phyloP scores from a whole-genome alignment of 805 yeast species.

The Saccharomycodes ludwigii region DNA sequence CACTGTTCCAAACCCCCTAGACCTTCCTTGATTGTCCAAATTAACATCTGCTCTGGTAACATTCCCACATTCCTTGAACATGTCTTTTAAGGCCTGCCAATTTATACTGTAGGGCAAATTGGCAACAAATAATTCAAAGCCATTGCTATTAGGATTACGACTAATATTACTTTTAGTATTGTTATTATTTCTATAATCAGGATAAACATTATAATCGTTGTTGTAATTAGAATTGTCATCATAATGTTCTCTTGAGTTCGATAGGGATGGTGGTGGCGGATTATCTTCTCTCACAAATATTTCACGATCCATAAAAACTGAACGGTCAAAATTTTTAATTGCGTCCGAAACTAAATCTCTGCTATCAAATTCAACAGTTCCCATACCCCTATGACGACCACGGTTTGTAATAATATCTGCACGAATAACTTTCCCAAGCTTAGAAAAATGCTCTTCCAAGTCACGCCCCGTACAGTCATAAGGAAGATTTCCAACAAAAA shows the following conservation, averaged over 20 bases:
- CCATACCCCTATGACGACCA: conserved; percentile 83
- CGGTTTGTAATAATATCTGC: conserved; percentile 74
- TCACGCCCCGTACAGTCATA: conserved; percentile 49
- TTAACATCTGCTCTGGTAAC: conserved; percentile 77
- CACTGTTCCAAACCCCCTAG: conserved; percentile 81
- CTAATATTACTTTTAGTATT: too few relatives aligned
- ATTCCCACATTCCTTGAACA: conserved; percentile 65
- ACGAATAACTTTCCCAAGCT: conserved; percentile 52
- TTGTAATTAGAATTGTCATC: conserved; percentile 7
- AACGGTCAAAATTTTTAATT: conserved; percentile 54
- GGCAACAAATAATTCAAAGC: conserved; percentile 56
- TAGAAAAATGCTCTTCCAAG: conserved; percentile 45
- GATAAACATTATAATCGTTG: conserved; percentile 2
- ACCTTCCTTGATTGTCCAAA: conserved; percentile 53
- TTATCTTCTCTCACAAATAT: conserved; percentile 86
- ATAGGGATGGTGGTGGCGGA: conserved; percentile 49
- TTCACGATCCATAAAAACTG: conserved; percentile 56
- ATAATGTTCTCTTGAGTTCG: conserved; percentile 13
- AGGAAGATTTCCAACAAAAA: conserved; percentile 66
- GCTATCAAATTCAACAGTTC: conserved; percentile 71
- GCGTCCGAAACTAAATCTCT: conserved; percentile 60
- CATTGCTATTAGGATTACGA: conserved; percentile 10
- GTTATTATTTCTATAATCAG: conserved; percentile 1
- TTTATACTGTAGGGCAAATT: conserved; percentile 72
- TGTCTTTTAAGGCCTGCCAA: conserved; percentile 80